Percentiles rank a stretch among this genome's conserved stretches.
phyloP scores from a whole-genome alignment of 2,329 filamentous ascomycete genomes.

The Cercospora berteroae region DNA sequence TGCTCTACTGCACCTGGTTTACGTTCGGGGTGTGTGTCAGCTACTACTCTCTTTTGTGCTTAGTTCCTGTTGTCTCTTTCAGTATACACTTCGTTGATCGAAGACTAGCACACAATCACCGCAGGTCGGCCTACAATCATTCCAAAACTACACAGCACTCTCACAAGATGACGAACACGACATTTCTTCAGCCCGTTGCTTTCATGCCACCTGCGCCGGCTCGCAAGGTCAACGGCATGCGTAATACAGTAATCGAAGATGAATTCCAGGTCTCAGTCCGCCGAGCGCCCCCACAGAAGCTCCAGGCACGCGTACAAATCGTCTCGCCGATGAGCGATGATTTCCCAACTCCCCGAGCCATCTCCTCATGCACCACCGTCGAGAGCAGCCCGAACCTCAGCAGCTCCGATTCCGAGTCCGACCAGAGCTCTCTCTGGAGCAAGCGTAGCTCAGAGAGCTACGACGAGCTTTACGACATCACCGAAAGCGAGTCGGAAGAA shows the following conservation, averaged over 20 bases:
- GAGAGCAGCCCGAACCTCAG: slow-evolving; percentile 59
- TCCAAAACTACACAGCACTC: slow-evolving; percentile 5
- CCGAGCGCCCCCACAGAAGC: slow-evolving; percentile 33
- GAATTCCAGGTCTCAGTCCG: slow-evolving; percentile 40
- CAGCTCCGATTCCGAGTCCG: slow-evolving; percentile 54
- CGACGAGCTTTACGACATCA: slow-evolving; percentile 83
- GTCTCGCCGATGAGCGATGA: slow-evolving; percentile 53
- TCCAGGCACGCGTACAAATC: slow-evolving; percentile 38
- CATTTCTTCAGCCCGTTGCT: slow-evolving; percentile 49
- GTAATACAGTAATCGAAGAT: slow-evolving; percentile 67
- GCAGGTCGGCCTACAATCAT: slow-evolving; percentile 44
- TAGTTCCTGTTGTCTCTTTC: slow-evolving; percentile 25
- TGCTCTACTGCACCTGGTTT: slow-evolving; percentile 24
- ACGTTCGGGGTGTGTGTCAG: slow-evolving; percentile 26
- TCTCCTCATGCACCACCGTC: slow-evolving; percentile 21
- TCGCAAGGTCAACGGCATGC: slow-evolving; percentile 49
- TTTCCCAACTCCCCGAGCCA: slow-evolving; percentile 54
- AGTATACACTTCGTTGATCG: slow-evolving; percentile 46
- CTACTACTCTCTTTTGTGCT: slow-evolving; percentile 28
- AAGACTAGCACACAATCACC: slow-evolving; percentile 42
- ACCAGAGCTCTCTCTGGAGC: slow-evolving; percentile 52
- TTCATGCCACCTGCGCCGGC: slow-evolving; percentile 59
- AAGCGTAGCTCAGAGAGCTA: slow-evolving; percentile 70
- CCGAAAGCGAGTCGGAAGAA: slow-evolving; percentile 68
- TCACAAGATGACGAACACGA: slow-evolving; percentile 41